Evolutionary conservation across 768 basidiomycete genomes (phyloP), one percentile per base, ranked within the genome.

Genomic region (Tylopilus vinaceipallidus): DNA sequence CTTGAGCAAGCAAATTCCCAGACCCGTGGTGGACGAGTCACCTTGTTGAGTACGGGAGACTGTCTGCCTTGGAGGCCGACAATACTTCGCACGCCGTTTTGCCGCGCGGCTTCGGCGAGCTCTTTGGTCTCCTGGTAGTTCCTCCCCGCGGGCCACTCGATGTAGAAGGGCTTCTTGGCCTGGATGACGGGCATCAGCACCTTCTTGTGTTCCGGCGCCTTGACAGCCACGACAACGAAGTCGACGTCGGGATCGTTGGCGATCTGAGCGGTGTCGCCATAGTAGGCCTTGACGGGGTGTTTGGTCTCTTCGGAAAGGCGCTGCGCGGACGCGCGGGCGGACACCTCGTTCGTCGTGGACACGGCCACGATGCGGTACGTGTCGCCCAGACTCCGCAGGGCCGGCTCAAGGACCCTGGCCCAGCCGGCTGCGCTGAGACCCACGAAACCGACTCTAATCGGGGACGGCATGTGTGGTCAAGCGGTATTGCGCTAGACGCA

Each of bases 211-310:
- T 54, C 38, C 0, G 47, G 52, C 5, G 52, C 52, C 30, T 41
- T 54, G 43, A 49, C 54, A 3, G 47, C 37, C 26, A 55, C 54
- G 42, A 55, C 17, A 38, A 55, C 52, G 14, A 55, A 41, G 11
- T 55, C 46, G 20, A 55, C 52, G 19, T 55, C 54, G 19, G 54
- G 46, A 42, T 55, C 54, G 24, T 37, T 54, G 17, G 54, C 54
- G 13, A 55, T 54, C 33, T 54, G 52, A 14, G 42, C n/a, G 9
- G 52, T 53, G 23, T 55, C 54, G 10, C 52, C 54, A 4, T 42
- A 30, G 39, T 54, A 54, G 3, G 47, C 52, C 24, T 54, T 54
- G 38, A 54, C 39, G 23, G 52, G 47, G 43, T 42, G 23, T 0
- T 26, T 19, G 1, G 46, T 54, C 34, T 49, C 41, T 19, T 50